Percentiles rank a stretch among this genome's conserved stretches.
phyloP scores from a whole-genome alignment of 139 green algal genomes.

The Mychonastes homosphaera region DNA sequence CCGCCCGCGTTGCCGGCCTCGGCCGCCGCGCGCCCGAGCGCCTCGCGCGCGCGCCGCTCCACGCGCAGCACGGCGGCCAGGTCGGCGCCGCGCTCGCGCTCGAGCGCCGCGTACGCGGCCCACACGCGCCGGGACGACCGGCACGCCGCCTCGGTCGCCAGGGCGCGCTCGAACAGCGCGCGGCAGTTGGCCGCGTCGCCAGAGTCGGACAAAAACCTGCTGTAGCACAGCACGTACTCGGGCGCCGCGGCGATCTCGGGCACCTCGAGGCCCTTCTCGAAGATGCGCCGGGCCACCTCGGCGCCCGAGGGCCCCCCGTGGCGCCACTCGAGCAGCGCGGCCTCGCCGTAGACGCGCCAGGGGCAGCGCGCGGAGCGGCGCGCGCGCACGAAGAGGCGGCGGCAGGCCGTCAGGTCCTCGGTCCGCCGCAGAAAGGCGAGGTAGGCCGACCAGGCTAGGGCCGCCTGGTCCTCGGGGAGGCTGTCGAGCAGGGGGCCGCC shows the following conservation, averaged over 20 bases:
- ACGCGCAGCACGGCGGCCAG: conserved; percentile 20
- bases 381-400: conserved; percentile 69
- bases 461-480: conserved; percentile 35
- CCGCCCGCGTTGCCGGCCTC: background rate
- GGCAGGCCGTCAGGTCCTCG: conserved; percentile 13
- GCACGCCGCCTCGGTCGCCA: conserved; percentile 36
- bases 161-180: conserved; percentile 63
- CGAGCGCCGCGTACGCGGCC: conserved; percentile 44
- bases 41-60: conserved; percentile 10
- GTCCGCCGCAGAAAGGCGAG: conserved; percentile 63
- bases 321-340: conserved; percentile 73
- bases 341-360: conserved; percentile 78
- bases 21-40: background rate
- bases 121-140: conserved; percentile 28
- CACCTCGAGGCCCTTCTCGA: conserved; percentile 80
- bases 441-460: conserved; percentile 74
- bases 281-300: conserved; percentile 78
- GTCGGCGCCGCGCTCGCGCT: conserved; percentile 39
- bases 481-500: conserved; percentile 12
- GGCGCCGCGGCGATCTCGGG: conserved; percentile 34
- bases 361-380: conserved; percentile 46
- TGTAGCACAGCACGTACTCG: conserved; percentile 63
- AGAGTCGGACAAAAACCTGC: background rate
- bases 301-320: conserved; percentile 42
- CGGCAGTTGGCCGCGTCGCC: conserved; percentile 71